Conservation (phyloP, 345 rosid genomes). For the Triadica sebifera region DNA sequence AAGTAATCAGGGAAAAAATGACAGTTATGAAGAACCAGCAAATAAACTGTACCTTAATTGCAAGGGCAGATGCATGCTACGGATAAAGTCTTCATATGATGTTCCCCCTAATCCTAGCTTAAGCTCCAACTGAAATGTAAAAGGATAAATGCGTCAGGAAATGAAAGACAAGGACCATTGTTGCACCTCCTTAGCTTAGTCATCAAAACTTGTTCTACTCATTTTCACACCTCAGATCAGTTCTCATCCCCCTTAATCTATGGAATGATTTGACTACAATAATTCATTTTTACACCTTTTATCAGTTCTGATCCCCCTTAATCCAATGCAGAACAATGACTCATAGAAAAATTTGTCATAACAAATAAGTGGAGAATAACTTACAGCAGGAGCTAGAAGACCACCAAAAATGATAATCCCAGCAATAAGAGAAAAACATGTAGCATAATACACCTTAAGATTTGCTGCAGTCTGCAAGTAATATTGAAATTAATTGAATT, state of each 20-base stretch:
- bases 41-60: constrained; percentile 63
- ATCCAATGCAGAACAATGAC: not conserved
- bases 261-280: too few relatives aligned
- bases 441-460: constrained; percentile 74
- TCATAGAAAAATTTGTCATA: not conserved
- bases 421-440: constrained; percentile 81
- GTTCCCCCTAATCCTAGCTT: constrained; percentile 95
- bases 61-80: constrained; percentile 72
- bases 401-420: constrained; percentile 93
- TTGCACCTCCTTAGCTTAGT: not conserved
- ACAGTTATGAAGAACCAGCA: not conserved
- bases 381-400: constrained; percentile 79
- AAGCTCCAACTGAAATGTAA: constrained; percentile 67
- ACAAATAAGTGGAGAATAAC: constrained; percentile 23
- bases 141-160: constrained; percentile 3
- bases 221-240: too few relatives aligned
- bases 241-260: too few relatives aligned
- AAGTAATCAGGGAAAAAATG: not conserved
- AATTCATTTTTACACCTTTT: not conserved
- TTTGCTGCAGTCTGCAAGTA: constrained; percentile 70
- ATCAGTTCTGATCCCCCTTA: not conserved
- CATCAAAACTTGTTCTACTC: not conserved
- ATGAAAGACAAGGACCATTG: not conserved
- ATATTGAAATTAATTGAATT: constrained; percentile 8
- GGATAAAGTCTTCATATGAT: constrained; percentile 82